Conservation (phyloP, 2,329 filamentous ascomycete genomes). For the Pseudogymnoascus sp. region DNA sequence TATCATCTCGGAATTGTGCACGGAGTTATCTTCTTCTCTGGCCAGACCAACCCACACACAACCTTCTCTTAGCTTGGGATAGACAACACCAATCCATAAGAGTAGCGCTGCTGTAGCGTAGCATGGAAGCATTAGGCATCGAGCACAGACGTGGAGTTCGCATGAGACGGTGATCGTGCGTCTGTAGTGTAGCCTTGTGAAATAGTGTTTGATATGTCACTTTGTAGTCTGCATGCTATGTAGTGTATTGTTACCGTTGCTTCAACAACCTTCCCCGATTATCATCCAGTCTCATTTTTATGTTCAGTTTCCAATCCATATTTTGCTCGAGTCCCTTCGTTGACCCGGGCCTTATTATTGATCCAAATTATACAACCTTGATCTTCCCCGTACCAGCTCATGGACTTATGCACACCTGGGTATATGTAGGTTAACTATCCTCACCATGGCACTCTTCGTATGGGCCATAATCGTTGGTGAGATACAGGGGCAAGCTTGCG, state of each 20-base stretch:
- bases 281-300: not conserved
- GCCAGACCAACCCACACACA: not conserved
- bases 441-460: not conserved
- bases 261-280: not conserved
- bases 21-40: not conserved
- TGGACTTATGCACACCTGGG: not conserved
- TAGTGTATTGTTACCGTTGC: not conserved
- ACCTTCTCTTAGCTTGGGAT: not conserved
- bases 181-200: slow-evolving; percentile 3
- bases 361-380: not conserved
- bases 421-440: not conserved
- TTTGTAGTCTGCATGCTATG: not conserved
- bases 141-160: slow-evolving; percentile 8
- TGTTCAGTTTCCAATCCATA: not conserved
- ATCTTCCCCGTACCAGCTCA: not conserved
- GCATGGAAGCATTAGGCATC: not conserved
- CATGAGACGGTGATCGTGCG: not conserved
- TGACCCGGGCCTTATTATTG: not conserved
- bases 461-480: not conserved
- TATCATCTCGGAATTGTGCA: not conserved
- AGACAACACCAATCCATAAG: not conserved
- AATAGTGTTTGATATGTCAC: not conserved
- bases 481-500: not conserved
- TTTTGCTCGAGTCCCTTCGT: not conserved
- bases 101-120: not conserved